Conservation (phyloP, 768 basidiomycete species). For the Chalciporus pseudorubinellus region DNA sequence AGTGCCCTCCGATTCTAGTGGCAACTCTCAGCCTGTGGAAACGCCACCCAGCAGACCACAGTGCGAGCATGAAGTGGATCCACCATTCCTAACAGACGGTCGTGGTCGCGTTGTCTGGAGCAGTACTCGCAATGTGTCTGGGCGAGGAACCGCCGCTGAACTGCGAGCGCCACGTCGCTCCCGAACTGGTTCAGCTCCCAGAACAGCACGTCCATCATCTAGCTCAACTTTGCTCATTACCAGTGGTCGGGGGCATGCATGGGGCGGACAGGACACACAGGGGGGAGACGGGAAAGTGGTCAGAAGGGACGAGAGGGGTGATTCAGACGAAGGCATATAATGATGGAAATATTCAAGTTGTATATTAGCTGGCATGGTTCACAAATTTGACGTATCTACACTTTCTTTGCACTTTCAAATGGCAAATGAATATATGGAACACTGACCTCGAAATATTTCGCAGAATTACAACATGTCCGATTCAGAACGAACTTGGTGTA, state of each 20-base stretch:
- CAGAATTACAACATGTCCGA: slow-evolving; percentile 18
- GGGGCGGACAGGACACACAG: slow-evolving; percentile 21
- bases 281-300: slow-evolving; percentile 17
- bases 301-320: slow-evolving; percentile 11
- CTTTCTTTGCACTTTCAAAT: no score
- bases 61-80: slow-evolving; percentile 37
- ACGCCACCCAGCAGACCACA: slow-evolving; percentile 11
- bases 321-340: slow-evolving; percentile 8
- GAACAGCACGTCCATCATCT: slow-evolving; percentile 16
- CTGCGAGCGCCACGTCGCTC: slow-evolving; percentile 21
- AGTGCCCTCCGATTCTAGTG: slow-evolving; percentile 1
- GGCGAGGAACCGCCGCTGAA: slow-evolving; percentile 17
- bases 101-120: slow-evolving; percentile 57
- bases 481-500: slow-evolving; percentile 65
- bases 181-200: slow-evolving; percentile 20
- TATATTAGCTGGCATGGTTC: neutral
- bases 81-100: slow-evolving; percentile 63
- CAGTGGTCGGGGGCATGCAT: slow-evolving; percentile 15
- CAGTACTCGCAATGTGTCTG: slow-evolving; percentile 25
- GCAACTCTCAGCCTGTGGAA: slow-evolving; percentile 1
- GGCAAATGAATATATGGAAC: neutral
- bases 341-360: neutral
- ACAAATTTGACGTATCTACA: neutral
- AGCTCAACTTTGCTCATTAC: slow-evolving; percentile 5
- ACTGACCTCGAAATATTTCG: neutral